phyloP scores from a whole-genome alignment of 75 land plant genomes.

The Selaginella moellendorffii region DNA sequence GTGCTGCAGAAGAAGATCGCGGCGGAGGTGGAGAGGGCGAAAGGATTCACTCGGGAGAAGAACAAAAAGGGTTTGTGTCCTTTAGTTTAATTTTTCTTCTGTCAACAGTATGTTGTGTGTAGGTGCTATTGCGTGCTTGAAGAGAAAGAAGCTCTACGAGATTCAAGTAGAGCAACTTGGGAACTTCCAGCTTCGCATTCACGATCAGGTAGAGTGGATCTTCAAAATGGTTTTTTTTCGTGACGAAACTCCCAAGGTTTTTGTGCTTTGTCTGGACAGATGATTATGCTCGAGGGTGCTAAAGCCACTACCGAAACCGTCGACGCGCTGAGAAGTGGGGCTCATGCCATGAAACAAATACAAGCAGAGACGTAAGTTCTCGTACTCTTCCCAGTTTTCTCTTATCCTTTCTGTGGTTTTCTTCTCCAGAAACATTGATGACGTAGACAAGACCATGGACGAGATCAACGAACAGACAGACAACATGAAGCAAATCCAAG shows the following conservation, averaged over 20 bases:
- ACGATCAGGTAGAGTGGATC: conserved; percentile 95
- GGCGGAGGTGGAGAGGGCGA: conserved; percentile 24
- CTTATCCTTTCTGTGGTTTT: no score
- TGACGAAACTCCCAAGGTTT: no score
- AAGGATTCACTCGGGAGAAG: conserved; percentile 18
- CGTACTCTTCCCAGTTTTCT: not conserved
- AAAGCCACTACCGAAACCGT: conserved; percentile 93
- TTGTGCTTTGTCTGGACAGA: conserved; percentile 28
- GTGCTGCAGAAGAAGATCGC: conserved; percentile 23
- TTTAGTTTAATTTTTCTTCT: no score
- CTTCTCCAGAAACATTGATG: conserved; percentile 75
- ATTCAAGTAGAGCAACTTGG: conserved; percentile 77
- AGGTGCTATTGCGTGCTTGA: conserved; percentile 87
- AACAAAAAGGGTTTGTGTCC: conserved; percentile 26
- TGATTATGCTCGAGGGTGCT: conserved; percentile 79
- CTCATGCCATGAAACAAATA: conserved; percentile 90
- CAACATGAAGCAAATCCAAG: conserved; percentile 78
- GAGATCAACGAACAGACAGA: no score
- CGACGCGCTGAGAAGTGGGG: conserved; percentile 83
- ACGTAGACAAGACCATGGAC: no score
- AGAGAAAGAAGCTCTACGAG: conserved; percentile 68
- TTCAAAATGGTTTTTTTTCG: conserved; percentile 1
- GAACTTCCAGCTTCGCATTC: conserved; percentile 70
- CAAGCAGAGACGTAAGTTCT: conserved; percentile 57
- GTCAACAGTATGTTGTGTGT: not conserved